Conservation (phyloP, 2,329 filamentous ascomycete species). For the Trichoderma koningii region DNA sequence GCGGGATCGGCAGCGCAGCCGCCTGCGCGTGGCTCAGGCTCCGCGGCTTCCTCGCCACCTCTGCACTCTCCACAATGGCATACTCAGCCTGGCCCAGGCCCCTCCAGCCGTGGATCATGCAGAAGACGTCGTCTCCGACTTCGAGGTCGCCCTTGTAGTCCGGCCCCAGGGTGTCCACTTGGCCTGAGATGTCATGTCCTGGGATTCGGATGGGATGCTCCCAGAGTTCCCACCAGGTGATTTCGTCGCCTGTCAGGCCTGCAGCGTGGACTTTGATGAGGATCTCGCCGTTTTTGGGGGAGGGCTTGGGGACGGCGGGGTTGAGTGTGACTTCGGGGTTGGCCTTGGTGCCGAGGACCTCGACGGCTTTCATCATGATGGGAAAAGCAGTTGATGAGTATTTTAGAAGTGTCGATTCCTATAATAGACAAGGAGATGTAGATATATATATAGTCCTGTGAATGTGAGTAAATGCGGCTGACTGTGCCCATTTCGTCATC, state of each 20-base stretch:
- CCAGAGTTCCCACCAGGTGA: constrained; percentile 41
- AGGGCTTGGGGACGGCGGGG: constrained; percentile 29
- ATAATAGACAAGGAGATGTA: neutral
- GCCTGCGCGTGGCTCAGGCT: constrained; percentile 34
- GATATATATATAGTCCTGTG: neutral
- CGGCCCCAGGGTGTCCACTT: constrained; percentile 35
- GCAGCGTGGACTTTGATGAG: constrained; percentile 40
- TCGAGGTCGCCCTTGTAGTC: constrained; percentile 30
- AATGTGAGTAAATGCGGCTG: neutral
- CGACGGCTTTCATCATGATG: constrained; percentile 40
- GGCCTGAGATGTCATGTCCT: constrained; percentile 42
- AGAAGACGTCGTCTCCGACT: constrained; percentile 34
- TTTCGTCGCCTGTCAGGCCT: constrained; percentile 41
- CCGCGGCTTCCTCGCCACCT: constrained; percentile 32
- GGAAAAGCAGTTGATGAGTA: neutral
- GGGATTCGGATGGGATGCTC: constrained; percentile 36
- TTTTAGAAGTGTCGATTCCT: neutral
- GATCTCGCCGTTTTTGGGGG: constrained; percentile 30
- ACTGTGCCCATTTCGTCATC: constrained; percentile 10
- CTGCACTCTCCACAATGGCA: constrained; percentile 28
- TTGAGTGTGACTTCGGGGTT: constrained; percentile 31
- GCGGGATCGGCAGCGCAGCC: constrained; percentile 38
- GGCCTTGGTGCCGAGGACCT: constrained; percentile 35
- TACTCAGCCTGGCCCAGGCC: constrained; percentile 37
- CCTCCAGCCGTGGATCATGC: constrained; percentile 34